Percentiles rank a stretch among this genome's conserved stretches.
phyloP scores from a whole-genome alignment of 495 filamentous ascomycete species.

The Trichoderma virens region DNA sequence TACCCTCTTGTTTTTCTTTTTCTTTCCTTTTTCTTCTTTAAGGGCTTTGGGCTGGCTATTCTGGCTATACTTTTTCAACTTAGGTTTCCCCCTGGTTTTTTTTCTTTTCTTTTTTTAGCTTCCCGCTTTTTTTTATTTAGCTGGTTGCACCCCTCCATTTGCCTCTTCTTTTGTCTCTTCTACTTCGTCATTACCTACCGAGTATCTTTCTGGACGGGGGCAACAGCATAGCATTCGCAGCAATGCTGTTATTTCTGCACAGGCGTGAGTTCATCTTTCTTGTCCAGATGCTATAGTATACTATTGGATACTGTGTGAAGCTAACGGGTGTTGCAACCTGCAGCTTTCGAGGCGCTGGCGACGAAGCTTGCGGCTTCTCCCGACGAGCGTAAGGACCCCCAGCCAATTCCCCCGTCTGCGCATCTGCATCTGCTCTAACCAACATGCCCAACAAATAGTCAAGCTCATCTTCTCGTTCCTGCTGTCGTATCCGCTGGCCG shows the following conservation, averaged over 20 bases:
- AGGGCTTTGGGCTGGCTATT: background rate
- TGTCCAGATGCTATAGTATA: background rate
- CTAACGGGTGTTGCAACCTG: background rate
- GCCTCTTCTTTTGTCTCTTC: background rate
- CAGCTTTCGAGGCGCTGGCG: constrained; percentile 10
- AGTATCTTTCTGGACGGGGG: too few relatives aligned
- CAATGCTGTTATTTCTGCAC: background rate
- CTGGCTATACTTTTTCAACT: too few relatives aligned
- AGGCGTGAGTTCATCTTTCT: background rate
- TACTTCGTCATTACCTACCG: background rate
- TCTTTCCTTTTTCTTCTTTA: background rate
- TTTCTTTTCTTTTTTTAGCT: background rate
- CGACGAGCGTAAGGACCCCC: constrained; percentile 3
- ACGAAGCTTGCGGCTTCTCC: constrained; percentile 6
- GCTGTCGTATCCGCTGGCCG: constrained; percentile 87
- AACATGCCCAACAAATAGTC: constrained; percentile 45
- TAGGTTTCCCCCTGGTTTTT: background rate
- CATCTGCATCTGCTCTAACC: background rate
- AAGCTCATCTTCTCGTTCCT: constrained; percentile 91
- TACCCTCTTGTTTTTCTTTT: background rate
- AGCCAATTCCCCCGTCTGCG: background rate
- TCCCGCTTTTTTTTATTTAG: background rate
- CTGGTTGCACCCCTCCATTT: too few relatives aligned
- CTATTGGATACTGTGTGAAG: background rate
- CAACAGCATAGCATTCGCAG: too few relatives aligned